Base-by-base conservation (phyloP, 2,329 filamentous ascomycete genomes). In the Penicillium freii region DNA sequence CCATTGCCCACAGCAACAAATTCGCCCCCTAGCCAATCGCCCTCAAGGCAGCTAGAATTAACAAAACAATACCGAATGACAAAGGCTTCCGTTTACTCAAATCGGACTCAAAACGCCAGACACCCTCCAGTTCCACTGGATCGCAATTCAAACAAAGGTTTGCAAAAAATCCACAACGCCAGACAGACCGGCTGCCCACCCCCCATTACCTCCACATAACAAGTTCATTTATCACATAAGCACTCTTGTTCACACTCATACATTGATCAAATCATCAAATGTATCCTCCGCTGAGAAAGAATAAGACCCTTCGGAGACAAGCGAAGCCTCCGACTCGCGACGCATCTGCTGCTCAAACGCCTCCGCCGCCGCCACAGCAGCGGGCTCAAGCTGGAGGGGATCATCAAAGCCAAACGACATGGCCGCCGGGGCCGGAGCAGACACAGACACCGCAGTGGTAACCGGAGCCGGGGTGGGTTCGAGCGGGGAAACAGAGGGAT, bases 331-430 rank as follows among this genome's bases (percentile, higher is more conserved):
- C 5, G 70, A 71, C 27, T 69, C 67, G 0, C 69, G 65, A 9
- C 68, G 69, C 34, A 72, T 52, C 58, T 70, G 66, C 50, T 71
- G 69, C 44, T 71, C 68, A 44, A 71, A 59, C 3, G 55, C 61
- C 33, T 65, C 61, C 3, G 62, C 59, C 2, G 60, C 60, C 2
- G 62, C 61, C 0, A 59, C 40, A 0, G 51, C 56, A 11, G 57
- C 57, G 0, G 68, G 57, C 25, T 71, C 70, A 42, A 71, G 55
- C 25, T 69, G 68, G 54, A 72, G 33, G 4, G 67, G 54, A 45
- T 73, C 71, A 51, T 73, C 71, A 23, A 73, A 73, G 13, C 71
- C 71, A 58, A 73, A 73, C 1, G 71, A 73, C 25, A 73, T 51
- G 0, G 59, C 50, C 2, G 36, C 17, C 5, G 27, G 9, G 4